Evolutionary conservation across 805 yeast genomes (phyloP), one percentile per base, ranked within the genome.

Genomic region (Yarrowia sp.): DNA sequence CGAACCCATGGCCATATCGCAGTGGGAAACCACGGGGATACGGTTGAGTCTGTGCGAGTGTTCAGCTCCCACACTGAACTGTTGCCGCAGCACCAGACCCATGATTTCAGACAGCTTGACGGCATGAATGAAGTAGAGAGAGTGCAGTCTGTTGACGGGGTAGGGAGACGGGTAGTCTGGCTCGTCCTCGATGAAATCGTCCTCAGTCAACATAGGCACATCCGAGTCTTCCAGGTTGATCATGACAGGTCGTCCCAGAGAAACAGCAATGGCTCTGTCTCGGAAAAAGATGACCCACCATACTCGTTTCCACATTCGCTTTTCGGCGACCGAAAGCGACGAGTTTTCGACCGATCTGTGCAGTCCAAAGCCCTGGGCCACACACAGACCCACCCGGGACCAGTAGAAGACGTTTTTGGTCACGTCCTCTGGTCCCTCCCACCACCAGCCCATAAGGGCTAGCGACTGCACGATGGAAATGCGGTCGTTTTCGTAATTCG

Each of bases 261-360:
- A 90, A 59, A 87, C 81, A 2, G 92, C 85, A 10, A 85, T 84
- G 43, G 83, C 78, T 24, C 90, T 77, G 74, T 89, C 96, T 69
- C 89, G 85, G 66, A 84, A 83, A 72, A 86, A 87, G 21, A 90
- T 75, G 67, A 85, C 79, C 96, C 96, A 89, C 90, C 92, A 89
- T 14, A 88, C 79, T 46, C 92, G 78, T 68, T 87, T 81, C 81
- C 87, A 85, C 41, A 85, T 72, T 66, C 82, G 82, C 26, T 75
- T 70, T 54, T 82, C 80, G 21, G 79, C 72, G 17, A 72, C 73
- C 30, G 81, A 73, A 54, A 82, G 74, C 21, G 78, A 75, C 28
- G 67, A 59, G 36, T 70, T 70, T 48, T 71, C 72, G 43, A 83
- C 80, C 67, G 80, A 83, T 67, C 90, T 79, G 73, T 90, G 95